phyloP scores from a whole-genome alignment of 495 filamentous ascomycete species.

The Aspergillus affinis region DNA sequence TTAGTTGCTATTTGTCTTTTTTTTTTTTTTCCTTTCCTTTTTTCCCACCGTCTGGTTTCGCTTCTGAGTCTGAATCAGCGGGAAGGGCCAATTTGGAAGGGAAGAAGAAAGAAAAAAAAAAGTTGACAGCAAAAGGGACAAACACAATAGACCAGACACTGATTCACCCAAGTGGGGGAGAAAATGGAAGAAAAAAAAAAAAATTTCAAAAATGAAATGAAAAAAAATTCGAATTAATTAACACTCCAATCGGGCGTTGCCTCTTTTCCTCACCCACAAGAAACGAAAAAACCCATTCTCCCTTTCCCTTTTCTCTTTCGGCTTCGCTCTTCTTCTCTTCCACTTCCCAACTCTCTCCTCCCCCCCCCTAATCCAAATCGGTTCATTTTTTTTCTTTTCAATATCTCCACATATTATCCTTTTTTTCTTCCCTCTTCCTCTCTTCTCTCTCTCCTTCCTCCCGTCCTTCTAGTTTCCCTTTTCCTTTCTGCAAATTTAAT shows the following conservation, averaged over 20 bases:
- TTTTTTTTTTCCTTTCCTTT: slow-evolving; percentile 11
- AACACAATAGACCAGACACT: neutral
- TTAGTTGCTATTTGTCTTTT: neutral
- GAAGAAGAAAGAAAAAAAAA: too few species aligned
- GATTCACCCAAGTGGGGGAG: slow-evolving; percentile 13
- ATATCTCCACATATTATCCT: slow-evolving; percentile 42
- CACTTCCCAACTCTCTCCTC: slow-evolving; percentile 31
- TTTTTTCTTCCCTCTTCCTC: slow-evolving; percentile 22
- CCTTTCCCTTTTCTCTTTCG: slow-evolving; percentile 27
- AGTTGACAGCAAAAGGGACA: neutral
- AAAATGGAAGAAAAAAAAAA: slow-evolving; percentile 6
- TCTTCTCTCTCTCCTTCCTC: slow-evolving; percentile 34
- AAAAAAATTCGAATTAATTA: slow-evolving; percentile 3
- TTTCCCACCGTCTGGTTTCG: slow-evolving; percentile 10
- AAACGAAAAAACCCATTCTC: neutral
- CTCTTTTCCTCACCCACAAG: slow-evolving; percentile 8
- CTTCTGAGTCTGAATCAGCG: slow-evolving; percentile 3
- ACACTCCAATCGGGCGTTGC: slow-evolving; percentile 7
- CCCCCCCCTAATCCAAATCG: slow-evolving; percentile 24
- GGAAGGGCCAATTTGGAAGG: neutral
- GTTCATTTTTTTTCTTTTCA: slow-evolving; percentile 28
- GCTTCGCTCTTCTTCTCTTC: slow-evolving; percentile 28
- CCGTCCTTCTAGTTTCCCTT: slow-evolving; percentile 24
- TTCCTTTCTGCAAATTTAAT: slow-evolving; percentile 33
- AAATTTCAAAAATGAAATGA: slow-evolving; percentile 26